Percentiles rank a stretch among this genome's conserved stretches.
phyloP scores from a whole-genome alignment of 345 rosid genomes.

The Hibiscus mutabilis region DNA sequence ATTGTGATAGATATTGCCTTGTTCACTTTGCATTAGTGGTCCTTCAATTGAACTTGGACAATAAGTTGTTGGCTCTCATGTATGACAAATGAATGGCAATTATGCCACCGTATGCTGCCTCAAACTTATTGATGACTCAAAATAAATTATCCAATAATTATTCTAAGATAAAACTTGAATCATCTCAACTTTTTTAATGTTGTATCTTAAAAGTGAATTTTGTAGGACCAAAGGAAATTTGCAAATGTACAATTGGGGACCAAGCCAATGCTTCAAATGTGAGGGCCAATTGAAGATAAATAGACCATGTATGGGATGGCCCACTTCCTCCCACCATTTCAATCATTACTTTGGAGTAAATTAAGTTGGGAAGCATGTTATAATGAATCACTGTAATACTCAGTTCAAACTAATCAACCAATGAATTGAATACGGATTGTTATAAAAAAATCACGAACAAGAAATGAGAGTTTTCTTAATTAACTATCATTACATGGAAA shows the following conservation, averaged over 20 bases:
- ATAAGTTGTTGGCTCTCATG: neutral
- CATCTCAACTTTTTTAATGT: neutral
- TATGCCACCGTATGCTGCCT: no score
- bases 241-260: neutral
- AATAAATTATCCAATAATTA: neutral
- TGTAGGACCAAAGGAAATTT: neutral
- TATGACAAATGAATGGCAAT: neutral
- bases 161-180: no score
- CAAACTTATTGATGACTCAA: neutral
- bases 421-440: no score
- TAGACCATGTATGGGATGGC: neutral
- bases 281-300: neutral
- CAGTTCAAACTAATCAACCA: no score
- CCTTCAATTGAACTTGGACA: neutral
- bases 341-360: neutral
- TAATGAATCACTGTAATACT: no score
- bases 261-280: neutral
- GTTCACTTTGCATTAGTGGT: neutral
- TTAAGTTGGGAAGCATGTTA: no score
- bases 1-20: neutral
- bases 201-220: neutral
- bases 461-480: neutral
- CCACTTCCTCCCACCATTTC: neutral
- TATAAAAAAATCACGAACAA: neutral
- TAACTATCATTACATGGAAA: neutral